Conservation (phyloP, 2,329 filamentous ascomycete genomes). For the Tympanopsis confertula region DNA sequence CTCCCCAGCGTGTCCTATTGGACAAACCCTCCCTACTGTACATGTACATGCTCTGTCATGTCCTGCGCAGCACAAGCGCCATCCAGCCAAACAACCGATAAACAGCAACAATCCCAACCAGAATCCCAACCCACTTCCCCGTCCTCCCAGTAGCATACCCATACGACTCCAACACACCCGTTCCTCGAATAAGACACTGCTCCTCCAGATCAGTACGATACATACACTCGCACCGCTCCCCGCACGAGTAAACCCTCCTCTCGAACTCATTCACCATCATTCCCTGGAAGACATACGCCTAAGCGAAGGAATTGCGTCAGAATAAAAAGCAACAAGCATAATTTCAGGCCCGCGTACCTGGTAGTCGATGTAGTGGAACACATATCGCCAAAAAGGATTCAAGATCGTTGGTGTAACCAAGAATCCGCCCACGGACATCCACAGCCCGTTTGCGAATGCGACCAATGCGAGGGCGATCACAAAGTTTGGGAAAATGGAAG, state of each 20-base stretch:
- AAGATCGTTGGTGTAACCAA: slow-evolving; percentile 61
- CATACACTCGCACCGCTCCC: slow-evolving; percentile 51
- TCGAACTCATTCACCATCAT: slow-evolving; percentile 89
- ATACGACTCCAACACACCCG: slow-evolving; percentile 58
- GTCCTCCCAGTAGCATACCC: slow-evolving; percentile 53
- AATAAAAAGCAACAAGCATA: neutral
- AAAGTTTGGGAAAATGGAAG: slow-evolving; percentile 64
- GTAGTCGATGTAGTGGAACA: slow-evolving; percentile 82
- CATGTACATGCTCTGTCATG: too few relatives aligned
- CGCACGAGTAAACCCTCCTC: slow-evolving; percentile 12
- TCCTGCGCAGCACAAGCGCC: slow-evolving; percentile 30
- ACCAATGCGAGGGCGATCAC: slow-evolving; percentile 69
- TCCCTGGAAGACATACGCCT: slow-evolving; percentile 71
- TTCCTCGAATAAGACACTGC: slow-evolving; percentile 60
- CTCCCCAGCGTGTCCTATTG: too few relatives aligned
- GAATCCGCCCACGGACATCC: slow-evolving; percentile 81
- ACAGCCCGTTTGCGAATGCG: slow-evolving; percentile 77
- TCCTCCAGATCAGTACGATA: slow-evolving; percentile 49
- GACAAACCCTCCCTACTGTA: too few relatives aligned
- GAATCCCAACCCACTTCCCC: slow-evolving; percentile 64
- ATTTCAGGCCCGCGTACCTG: slow-evolving; percentile 30
- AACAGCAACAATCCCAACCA: slow-evolving; percentile 63
- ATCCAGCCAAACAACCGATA: slow-evolving; percentile 61
- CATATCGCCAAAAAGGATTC: slow-evolving; percentile 77
- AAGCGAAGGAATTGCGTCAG: slow-evolving; percentile 1